phyloP scores from a whole-genome alignment of 1,284 basidiomycete species.

The Schizophyllum commune region DNA sequence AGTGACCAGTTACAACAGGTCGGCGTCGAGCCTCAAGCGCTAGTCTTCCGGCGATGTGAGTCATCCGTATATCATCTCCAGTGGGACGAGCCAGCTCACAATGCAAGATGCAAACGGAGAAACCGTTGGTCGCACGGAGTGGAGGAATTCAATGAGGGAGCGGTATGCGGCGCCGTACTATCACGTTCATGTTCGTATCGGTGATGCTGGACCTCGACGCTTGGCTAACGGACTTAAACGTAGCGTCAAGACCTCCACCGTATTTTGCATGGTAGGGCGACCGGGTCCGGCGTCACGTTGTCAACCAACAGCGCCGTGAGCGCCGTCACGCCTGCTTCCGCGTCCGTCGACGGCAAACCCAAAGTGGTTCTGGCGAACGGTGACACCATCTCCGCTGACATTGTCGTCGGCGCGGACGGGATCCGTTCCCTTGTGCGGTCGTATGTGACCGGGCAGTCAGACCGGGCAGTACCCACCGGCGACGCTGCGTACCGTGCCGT shows the following conservation, averaged over 20 bases:
- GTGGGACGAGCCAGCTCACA: neutral
- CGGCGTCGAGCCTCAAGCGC: constrained; percentile 33
- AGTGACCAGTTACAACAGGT: constrained; percentile 30
- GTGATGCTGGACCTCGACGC: neutral
- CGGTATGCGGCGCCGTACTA: constrained; percentile 44
- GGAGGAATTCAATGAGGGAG: constrained; percentile 31
- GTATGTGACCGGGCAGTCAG: constrained; percentile 32
- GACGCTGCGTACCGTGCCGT: constrained; percentile 53
- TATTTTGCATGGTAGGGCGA: constrained; percentile 32
- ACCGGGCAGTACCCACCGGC: constrained; percentile 38
- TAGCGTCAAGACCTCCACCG: constrained; percentile 45
- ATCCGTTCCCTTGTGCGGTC: constrained; percentile 37
- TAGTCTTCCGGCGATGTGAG: constrained; percentile 41
- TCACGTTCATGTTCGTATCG: constrained; percentile 36
- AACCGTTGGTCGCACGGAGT: constrained; percentile 35
- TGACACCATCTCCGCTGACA: constrained; percentile 33
- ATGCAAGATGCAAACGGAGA: constrained; percentile 32
- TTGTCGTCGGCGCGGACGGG: constrained; percentile 50
- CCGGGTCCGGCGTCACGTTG: constrained; percentile 31
- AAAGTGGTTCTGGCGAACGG: constrained; percentile 34
- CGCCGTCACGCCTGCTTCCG: constrained; percentile 27
- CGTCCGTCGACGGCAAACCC: constrained; percentile 4
- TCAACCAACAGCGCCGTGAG: constrained; percentile 33
- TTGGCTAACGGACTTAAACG: neutral
- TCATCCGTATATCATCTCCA: neutral